Evolutionary conservation across 208 protist species (phyloP), one percentile per base, ranked within the genome.

Genomic region (Spongospora subterranea): DNA sequence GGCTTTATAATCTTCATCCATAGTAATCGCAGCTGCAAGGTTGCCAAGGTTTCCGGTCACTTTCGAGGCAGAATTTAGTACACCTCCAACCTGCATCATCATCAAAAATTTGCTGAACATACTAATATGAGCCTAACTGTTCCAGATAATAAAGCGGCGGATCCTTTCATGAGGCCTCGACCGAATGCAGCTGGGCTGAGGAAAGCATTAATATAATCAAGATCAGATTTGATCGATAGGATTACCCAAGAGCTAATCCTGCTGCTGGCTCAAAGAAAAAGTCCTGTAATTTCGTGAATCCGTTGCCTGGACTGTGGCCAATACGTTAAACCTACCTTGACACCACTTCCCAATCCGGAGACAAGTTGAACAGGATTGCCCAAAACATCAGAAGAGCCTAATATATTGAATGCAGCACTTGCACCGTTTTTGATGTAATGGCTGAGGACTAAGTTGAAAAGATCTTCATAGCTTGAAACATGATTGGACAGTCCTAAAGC

Each of bases 241-340:
- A 60, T 60, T 60, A 82, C 71, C 71, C 71, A 45, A 45, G 71
- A 6, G 71, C 71, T n/a, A 82, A 35, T 45, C 71, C 71, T 40
- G 71, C 71, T 20, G 71, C 71, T 20, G 71, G 71, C 35, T 82
- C 71, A 35, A 82, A 82, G 71, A 82, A 82, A n/a, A 82, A 82
- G 71, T 82, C 71, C 71, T 82, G 35, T 20, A 20, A n/a, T 82
- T 40, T 43, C 17, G 54, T 65, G 20, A 29, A 24, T 60, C 6
- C 6, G 50, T 29, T 40, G 35, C 6, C 6, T 82, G n/a, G n/a
- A 82, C 50, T 24, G 24, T 29, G 6, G 50, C 6, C 6, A 60
- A 29, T 29, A 6, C 24, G 50, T 60, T 29, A 60, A 29, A 24
- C 24, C 17, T 6, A 82, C 71, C 71, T 82, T 82, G 71, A 82